Evolutionary conservation across 2,329 filamentous ascomycete species (phyloP).

Genomic region (Cordyceps pruinosa): DNA sequence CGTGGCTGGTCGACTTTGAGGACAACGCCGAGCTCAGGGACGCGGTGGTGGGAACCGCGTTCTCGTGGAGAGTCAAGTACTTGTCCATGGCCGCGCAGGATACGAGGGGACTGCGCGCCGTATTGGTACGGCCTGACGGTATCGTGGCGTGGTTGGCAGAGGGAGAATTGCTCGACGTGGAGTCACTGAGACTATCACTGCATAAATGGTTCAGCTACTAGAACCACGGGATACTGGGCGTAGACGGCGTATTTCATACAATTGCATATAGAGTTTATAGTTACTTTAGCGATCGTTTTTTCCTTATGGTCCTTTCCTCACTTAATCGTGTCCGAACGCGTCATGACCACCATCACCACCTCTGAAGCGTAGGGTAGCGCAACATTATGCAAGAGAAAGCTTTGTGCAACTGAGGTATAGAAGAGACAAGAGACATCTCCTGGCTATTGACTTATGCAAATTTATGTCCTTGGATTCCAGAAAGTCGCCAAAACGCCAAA

Average conservation of each 20-base stretch:
- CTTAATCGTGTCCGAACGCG: too few species aligned
- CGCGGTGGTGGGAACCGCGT: slow-evolving; percentile 3
- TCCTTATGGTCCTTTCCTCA: too few species aligned
- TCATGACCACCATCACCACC: too few species aligned
- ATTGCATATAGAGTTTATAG: background rate
- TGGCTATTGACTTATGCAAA: background rate
- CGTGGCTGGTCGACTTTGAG: slow-evolving; percentile 23
- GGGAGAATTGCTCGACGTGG: slow-evolving; percentile 14
- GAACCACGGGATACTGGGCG: background rate
- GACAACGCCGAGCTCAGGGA: slow-evolving; percentile 13
- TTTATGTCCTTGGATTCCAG: background rate
- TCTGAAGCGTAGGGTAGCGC: background rate
- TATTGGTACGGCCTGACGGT: slow-evolving; percentile 27
- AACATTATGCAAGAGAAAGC: background rate
- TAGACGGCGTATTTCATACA: background rate
- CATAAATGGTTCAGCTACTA: slow-evolving; percentile 7
- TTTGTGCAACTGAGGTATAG: background rate
- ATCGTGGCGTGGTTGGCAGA: slow-evolving; percentile 26
- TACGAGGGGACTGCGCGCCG: slow-evolving; percentile 18
- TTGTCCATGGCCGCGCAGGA: slow-evolving; percentile 17
- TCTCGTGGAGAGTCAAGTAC: slow-evolving; percentile 18
- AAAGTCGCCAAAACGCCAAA: slow-evolving; percentile 13
- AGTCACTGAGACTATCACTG: slow-evolving; percentile 10
- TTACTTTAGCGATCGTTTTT: background rate
- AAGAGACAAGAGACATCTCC: too few species aligned